These are phyloP conservation scores for Pyrenopolyporus hunteri DNA, from an alignment of 495 filamentous ascomycete species.

Conservation along the genomic window DNA sequence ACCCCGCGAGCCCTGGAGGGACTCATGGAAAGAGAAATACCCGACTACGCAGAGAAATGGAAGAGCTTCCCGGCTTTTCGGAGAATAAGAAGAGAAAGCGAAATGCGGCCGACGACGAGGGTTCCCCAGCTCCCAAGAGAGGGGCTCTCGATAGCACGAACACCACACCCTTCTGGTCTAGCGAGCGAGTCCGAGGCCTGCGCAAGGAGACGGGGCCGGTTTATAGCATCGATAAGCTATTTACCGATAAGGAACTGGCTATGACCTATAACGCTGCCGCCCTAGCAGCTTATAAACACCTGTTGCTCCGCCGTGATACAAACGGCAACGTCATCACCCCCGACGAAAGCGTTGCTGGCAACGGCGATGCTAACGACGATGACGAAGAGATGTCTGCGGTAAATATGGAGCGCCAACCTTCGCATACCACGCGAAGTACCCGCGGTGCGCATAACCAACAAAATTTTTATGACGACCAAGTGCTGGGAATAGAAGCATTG, in stretches of 20 bases:
- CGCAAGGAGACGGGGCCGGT: constrained; percentile 56
- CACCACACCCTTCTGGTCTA: constrained; percentile 63
- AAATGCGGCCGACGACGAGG: constrained; percentile 70
- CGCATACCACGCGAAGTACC: constrained; percentile 76
- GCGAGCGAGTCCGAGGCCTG: constrained; percentile 51
- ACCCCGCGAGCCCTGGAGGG: constrained; percentile 79
- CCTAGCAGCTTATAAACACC: constrained; percentile 64
- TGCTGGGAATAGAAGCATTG: constrained; percentile 64
- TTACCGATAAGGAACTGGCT: constrained; percentile 90
- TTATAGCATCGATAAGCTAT: constrained; percentile 87
- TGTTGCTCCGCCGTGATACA: constrained; percentile 59
- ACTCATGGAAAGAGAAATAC: constrained; percentile 83
- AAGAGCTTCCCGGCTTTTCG: constrained; percentile 70
- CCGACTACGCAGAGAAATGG: constrained; percentile 76
- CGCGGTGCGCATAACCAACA: constrained; percentile 60
- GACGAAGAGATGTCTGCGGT: constrained; percentile 59
- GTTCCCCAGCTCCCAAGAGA: constrained; percentile 67
- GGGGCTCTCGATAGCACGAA: constrained; percentile 53
- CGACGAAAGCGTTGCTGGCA: constrained; percentile 58
- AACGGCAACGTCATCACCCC: constrained; percentile 53
- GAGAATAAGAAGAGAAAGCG: constrained; percentile 82
- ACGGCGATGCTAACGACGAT: constrained; percentile 53
- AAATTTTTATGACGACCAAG: constrained; percentile 60
- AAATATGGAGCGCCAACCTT: constrained; percentile 74
- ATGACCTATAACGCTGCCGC: constrained; percentile 75